These are phyloP conservation scores for Volvox reticuliferus DNA, from an alignment of 139 green algal species.

Conservation along the genomic window DNA sequence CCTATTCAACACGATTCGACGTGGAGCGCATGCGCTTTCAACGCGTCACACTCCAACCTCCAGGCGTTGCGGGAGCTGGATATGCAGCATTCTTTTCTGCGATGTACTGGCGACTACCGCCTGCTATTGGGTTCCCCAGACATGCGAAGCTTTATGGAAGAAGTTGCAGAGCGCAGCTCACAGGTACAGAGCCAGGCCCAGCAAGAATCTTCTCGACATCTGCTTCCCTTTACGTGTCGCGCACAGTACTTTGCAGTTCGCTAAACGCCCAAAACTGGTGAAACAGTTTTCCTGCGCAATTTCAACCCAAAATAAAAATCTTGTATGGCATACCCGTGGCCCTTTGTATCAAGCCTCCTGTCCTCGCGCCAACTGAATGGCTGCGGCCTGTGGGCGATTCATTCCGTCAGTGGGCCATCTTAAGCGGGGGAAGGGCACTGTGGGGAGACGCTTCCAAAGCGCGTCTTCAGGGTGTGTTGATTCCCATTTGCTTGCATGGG, in stretches of 20 bases:
- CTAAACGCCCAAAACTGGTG: background rate
- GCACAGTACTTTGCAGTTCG: slow-evolving; percentile 42
- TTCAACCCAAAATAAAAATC: background rate
- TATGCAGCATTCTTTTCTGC: slow-evolving; percentile 56
- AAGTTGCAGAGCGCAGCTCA: background rate
- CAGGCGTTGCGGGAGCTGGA: slow-evolving; percentile 59
- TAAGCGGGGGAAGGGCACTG: too few species aligned
- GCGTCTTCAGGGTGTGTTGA: too few species aligned
- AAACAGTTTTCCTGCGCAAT: background rate
- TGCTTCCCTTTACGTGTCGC: slow-evolving; percentile 32
- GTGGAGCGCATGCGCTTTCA: slow-evolving; percentile 47
- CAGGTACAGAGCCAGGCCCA: background rate
- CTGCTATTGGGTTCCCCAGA: slow-evolving; percentile 43
- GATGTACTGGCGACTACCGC: slow-evolving; percentile 32
- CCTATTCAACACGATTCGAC: slow-evolving; percentile 47
- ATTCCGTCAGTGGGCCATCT: too few species aligned
- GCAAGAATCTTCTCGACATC: background rate
- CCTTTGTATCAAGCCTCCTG: background rate
- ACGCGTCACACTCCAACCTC: slow-evolving; percentile 53
- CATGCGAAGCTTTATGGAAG: slow-evolving; percentile 12
- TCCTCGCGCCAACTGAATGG: too few species aligned
- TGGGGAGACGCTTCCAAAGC: too few species aligned
- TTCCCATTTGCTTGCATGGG: too few species aligned
- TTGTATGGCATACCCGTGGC: background rate
- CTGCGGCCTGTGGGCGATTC: too few species aligned